Percentiles rank a stretch among this genome's conserved stretches.
Conservation (phyloP, 306 rosid genomes). For the Malus orientalis region DNA sequence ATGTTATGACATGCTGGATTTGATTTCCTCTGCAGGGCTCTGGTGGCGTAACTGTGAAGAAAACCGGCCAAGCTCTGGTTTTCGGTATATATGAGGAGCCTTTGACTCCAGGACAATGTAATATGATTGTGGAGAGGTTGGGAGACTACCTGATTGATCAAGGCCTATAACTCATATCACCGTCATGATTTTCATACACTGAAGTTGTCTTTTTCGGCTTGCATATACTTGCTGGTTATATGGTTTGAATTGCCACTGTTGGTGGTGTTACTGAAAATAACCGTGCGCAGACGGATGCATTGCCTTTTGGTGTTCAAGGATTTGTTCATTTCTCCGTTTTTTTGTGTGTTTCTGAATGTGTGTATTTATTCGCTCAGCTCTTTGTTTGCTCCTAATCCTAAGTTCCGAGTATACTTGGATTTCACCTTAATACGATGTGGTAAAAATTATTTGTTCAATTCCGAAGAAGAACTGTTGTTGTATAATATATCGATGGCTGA, state of each 20-base stretch:
- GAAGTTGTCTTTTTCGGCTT: constrained; percentile 10
- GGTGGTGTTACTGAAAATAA: constrained; percentile 8
- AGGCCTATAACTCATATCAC: constrained; percentile 20
- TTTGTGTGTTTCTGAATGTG: not conserved
- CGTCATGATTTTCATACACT: not conserved
- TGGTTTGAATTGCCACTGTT: constrained; percentile 13
- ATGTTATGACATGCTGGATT: not conserved
- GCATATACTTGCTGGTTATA: constrained; percentile 16
- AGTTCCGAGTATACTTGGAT: not conserved
- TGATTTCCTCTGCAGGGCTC: constrained; percentile 28
- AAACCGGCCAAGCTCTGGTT: constrained; percentile 35
- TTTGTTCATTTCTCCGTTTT: constrained; percentile 2
- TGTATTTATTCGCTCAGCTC: constrained; percentile 9
- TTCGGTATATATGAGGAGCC: constrained; percentile 46
- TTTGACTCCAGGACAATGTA: constrained; percentile 41
- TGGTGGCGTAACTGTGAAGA: constrained; percentile 48
- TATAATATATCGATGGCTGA: too few relatives aligned
- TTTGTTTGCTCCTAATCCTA: not conserved
- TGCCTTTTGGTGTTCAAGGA: constrained; percentile 2
- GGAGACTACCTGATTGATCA: constrained; percentile 48
- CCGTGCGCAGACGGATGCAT: not conserved
- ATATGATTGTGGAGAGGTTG: constrained; percentile 51
- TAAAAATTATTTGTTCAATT: not conserved
- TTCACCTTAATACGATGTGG: not conserved
- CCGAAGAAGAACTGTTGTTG: not conserved